Base-by-base conservation (phyloP, 352 stramenopile species). In the Globisporangium solare region DNA sequence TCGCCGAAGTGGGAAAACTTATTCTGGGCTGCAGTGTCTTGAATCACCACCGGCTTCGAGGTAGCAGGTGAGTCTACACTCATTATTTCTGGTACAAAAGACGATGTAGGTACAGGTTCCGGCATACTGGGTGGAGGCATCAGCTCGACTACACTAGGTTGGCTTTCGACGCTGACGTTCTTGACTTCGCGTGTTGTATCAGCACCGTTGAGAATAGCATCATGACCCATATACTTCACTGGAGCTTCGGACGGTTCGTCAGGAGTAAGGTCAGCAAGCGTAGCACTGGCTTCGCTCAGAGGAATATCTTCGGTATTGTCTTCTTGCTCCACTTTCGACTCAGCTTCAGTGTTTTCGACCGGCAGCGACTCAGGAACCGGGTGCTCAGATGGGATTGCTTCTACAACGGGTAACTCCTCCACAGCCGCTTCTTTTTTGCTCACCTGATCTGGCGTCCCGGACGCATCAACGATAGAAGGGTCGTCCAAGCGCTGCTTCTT, bases 401-500 rank as follows among this genome's bases (percentile, higher is more conserved):
- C 51, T 13, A 11, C 17, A 42, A 18, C 6, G 35, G 35, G 45
- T n/a, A n/a, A 17, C 18, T n/a, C 39, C 10, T n/a, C 17, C 6
- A 10, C 18, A 18, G 27, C 37, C 14, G 51, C 20, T 40, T 56
- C 51, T 35, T 47, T 47, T 27, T 56, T 39, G 24, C 41, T 20
- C 11, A 2, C 24, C 46, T 55, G 55, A n/a, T 55, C 46, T 18
- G 14, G 17, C 18, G 18, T 46, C 37, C 18, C 0, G 22, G 46
- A 37, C 17, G 54, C 61, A 13, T 21, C 39, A 20, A 43, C 39
- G n/a, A 43, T 56, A n/a, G 48, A 35, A 7, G 39, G 35, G 20
- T 54, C 48, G 20, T 60, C 40, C n/a, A 68, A 32, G 10, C 69
- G 66, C 32, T 60, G 64, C 42, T 80, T 84, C 55, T 80, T 82